Evolutionary conservation across 148 eudicot species (phyloP).

Genomic region (Persicaria maculosa): DNA sequence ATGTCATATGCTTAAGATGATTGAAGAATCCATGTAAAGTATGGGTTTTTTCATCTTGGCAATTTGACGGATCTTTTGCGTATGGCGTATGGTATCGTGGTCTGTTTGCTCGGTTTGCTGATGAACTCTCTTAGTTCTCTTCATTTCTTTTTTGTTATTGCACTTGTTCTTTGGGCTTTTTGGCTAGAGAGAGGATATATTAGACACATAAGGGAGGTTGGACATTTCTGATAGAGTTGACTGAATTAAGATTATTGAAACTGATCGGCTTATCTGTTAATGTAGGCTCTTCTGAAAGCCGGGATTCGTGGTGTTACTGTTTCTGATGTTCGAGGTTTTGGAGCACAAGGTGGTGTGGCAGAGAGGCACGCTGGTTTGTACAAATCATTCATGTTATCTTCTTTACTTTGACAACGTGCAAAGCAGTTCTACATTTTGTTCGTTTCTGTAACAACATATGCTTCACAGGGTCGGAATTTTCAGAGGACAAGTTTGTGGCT

Average conservation of each 20-base stretch:
- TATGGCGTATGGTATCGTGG: not conserved
- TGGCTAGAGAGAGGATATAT: too few relatives aligned
- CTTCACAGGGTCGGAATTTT: conserved; percentile 74
- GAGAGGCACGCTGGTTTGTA: conserved; percentile 80
- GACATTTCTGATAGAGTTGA: not conserved
- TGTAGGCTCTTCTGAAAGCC: conserved; percentile 69
- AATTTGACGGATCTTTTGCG: not conserved
- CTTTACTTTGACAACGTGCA: not conserved
- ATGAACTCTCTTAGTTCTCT: not conserved
- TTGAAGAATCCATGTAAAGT: not conserved
- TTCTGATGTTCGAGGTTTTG: conserved; percentile 90
- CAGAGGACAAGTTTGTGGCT: conserved; percentile 69
- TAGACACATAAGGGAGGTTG: too few relatives aligned
- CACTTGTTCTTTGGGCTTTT: too few relatives aligned
- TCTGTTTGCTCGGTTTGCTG: not conserved
- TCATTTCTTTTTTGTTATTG: too few relatives aligned
- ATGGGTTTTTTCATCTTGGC: not conserved
- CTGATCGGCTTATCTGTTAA: conserved; percentile 12
- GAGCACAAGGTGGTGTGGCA: conserved; percentile 77
- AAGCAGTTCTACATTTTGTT: not conserved
- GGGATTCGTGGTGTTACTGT: conserved; percentile 90
- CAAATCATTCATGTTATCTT: not conserved
- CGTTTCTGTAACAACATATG: not conserved
- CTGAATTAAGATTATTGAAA: not conserved
- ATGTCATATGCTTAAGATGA: not conserved